Conservation (phyloP, 1,139 yeast species). For the Pneumocystis canis region DNA sequence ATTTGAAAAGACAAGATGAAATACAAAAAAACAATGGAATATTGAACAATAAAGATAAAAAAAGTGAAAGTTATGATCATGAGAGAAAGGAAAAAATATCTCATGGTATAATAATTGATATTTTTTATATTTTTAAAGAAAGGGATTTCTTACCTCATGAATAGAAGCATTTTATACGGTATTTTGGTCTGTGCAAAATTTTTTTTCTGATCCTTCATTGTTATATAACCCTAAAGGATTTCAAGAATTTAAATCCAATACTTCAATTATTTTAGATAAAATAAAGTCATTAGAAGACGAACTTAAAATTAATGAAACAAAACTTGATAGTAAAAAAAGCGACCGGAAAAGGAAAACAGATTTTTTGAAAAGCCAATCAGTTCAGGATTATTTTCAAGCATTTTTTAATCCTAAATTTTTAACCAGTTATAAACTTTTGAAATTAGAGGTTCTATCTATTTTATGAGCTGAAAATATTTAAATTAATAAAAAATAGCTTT, state of each 20-base stretch:
- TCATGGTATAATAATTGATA: slow-evolving; percentile 8
- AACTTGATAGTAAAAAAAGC: slow-evolving; percentile 6
- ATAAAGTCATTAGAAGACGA: slow-evolving; percentile 2
- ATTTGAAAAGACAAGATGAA: slow-evolving; percentile 7
- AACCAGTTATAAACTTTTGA: slow-evolving; percentile 5
- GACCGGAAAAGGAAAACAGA: background rate
- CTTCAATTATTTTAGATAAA: background rate
- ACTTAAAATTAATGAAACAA: slow-evolving; percentile 5
- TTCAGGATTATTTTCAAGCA: slow-evolving; percentile 10
- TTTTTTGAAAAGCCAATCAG: slow-evolving; percentile 5
- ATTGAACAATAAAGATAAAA: background rate
- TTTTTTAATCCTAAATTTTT: slow-evolving; percentile 11
- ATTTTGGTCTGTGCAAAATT: slow-evolving; percentile 17
- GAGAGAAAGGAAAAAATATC: slow-evolving; percentile 13
- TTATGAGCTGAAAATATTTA: slow-evolving; percentile 26
- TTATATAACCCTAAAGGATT: slow-evolving; percentile 8
- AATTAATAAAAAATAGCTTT: slow-evolving; percentile 25
- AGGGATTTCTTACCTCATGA: background rate
- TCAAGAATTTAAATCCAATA: background rate
- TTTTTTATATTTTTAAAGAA: slow-evolving; percentile 2
- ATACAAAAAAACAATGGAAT: background rate
- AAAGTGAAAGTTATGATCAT: slow-evolving; percentile 3
- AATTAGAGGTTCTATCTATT: slow-evolving; percentile 16
- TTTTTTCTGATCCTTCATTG: slow-evolving; percentile 14
- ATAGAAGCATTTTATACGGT: slow-evolving; percentile 9